phyloP scores from a whole-genome alignment of 192 early-diverging fungal species.

The Powellomyces hirtus region DNA sequence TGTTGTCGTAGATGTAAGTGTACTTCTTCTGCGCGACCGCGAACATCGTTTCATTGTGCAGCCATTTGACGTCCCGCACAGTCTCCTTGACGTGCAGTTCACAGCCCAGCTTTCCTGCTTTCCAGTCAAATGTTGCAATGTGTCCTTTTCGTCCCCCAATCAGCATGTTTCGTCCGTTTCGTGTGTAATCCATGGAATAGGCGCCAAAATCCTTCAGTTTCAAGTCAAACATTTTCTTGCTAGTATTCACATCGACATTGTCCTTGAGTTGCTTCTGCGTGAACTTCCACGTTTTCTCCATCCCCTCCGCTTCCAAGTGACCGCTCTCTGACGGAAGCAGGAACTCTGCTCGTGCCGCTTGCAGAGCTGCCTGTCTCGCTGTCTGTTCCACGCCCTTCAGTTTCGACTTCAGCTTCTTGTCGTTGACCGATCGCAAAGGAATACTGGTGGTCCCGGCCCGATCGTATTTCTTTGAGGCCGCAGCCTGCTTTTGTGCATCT shows the following conservation, averaged over 20 bases:
- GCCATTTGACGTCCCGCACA: constrained; percentile 88
- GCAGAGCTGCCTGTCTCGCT: constrained; percentile 62
- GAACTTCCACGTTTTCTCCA: constrained; percentile 87
- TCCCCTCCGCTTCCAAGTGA: constrained; percentile 78
- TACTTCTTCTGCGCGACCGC: constrained; percentile 95
- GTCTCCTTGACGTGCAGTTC: constrained; percentile 89
- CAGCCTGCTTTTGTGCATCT: constrained; percentile 8
- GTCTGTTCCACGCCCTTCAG: constrained; percentile 61
- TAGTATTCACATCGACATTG: constrained; percentile 71
- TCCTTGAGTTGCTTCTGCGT: constrained; percentile 66
- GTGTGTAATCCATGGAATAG: constrained; percentile 86
- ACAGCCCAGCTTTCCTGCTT: constrained; percentile 66
- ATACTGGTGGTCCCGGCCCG: constrained; percentile 7
- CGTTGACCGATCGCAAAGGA: constrained; percentile 24
- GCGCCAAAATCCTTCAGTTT: constrained; percentile 82
- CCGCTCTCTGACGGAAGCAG: constrained; percentile 76
- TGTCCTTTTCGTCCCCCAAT: constrained; percentile 68
- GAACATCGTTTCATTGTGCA: constrained; percentile 92
- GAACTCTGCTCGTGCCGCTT: constrained; percentile 76
- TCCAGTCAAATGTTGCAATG: constrained; percentile 90
- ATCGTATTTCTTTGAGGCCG: constrained; percentile 23
- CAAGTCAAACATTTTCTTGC: constrained; percentile 78
- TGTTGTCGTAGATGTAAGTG: constrained; percentile 91
- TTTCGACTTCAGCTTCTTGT: constrained; percentile 70
- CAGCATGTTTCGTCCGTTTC: constrained; percentile 66